Base-by-base conservation (phyloP, 2,329 filamentous ascomycete species). In the Claviceps quebecensis region DNA sequence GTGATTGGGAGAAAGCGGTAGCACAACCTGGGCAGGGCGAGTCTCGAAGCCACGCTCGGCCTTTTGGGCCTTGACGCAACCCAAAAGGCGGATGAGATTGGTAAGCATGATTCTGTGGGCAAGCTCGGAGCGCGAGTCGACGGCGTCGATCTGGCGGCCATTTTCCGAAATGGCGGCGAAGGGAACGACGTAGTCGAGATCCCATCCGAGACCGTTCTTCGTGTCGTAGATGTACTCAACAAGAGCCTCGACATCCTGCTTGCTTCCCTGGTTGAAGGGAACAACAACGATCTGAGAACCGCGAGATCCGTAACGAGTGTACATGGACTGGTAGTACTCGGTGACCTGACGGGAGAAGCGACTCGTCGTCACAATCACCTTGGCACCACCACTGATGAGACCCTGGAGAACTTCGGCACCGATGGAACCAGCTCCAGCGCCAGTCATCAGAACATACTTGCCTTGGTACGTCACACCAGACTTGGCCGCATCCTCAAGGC, bases 291-390 rank as follows among this genome's bases (percentile, higher is more conserved):
- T 84, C 72, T 97, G 90, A 53, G 93, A 97, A 57, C 93, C 93
- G 57, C 88, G 86, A 55, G 88, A 87, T 62, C 93, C 93, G 62
- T 86, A 95, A 55, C 90, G 86, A 56, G 90, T 86, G 69, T 98
- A 98, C 86, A 98, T 97, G 52, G 88, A 83, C 71, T 98, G 93
- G 72, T 98, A 98, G 74, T 97, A 98, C 72, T 98, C 93, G 5
- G 93, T 98, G 52, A 98, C 93, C 68, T 96, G 86, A 45, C 89
- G 87, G 16, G 93, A 98, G 76, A 93, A 98, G 59, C 93, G 84
- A 63, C 87, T 95, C 17, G 93, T 98, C 14, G 93, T 98, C 53
- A 98, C 94, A 49, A 97, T 75, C 41, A 98, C 94, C 74, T 93
- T 94, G 58, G 93, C 93, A 65, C 93, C 93, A 71, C 94, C 93